Evolutionary conservation across 176 grass and related monocot species (phyloP).

Genomic region (Juncus inflexus): DNA sequence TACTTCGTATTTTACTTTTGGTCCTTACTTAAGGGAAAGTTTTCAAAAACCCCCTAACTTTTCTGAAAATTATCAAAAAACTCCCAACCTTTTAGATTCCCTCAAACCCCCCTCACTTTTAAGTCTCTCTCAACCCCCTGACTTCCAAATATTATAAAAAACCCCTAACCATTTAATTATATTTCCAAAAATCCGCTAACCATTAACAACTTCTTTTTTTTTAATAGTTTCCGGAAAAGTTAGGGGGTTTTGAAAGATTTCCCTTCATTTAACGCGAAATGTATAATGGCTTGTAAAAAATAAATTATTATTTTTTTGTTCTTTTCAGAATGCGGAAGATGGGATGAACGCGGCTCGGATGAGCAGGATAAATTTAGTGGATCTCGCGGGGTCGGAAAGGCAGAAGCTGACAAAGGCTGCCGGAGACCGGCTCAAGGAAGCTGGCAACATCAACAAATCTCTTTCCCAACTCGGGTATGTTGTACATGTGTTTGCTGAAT

Average conservation of each 20-base stretch:
- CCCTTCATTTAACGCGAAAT: not conserved
- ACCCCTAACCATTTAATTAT: no score
- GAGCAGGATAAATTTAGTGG: constrained; percentile 96
- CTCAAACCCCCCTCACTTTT: no score
- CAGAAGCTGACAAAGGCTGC: constrained; percentile 80
- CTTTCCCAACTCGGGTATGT: constrained; percentile 93
- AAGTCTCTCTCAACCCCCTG: no score
- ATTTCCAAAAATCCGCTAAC: no score
- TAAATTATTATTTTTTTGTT: constrained; percentile 12
- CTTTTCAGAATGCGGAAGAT: constrained; percentile 59
- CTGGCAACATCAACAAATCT: constrained; percentile 97
- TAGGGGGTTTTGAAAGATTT: no score
- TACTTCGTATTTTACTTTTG: not conserved
- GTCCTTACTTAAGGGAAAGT: no score
- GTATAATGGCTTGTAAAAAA: not conserved
- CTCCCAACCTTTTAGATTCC: no score
- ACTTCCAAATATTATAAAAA: not conserved
- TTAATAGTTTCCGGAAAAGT: no score
- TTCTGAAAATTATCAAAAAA: no score
- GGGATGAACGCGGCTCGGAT: constrained; percentile 61
- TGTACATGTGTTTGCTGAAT: not conserved
- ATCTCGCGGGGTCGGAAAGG: constrained; percentile 95
- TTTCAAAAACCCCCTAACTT: no score
- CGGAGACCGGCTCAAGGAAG: constrained; percentile 86
- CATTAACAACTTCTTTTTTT: no score